Base-by-base conservation (phyloP, 106 monocot species). In the Dendrobium huoshanense region DNA sequence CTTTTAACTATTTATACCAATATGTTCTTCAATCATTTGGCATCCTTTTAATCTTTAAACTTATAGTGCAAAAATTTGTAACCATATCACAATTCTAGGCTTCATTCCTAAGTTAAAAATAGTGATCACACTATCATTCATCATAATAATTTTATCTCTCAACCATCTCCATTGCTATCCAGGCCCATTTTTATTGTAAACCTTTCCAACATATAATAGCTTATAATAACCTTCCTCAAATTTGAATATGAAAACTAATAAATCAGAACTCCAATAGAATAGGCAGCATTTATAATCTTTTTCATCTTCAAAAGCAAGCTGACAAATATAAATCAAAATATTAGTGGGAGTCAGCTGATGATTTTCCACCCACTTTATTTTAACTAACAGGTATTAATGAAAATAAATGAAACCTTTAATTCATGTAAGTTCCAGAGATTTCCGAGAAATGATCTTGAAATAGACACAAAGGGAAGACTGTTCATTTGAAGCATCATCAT, bases 401-500 rank as follows among this genome's bases (percentile, higher is more conserved):
- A 41, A 22, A 9, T 25, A 25, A 75, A 75, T 44, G 9, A 72
- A 89, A 96, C 96, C 94, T 83, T 84, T 74, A 94, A 83, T 18
- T 84, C 85, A 76, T 83, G 80, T 68, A 92, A 78, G 77, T 76
- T 87, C 89, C 92, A 98, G 15, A 81, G 13, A 54, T 88, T 82
- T 47, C 77, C 41, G 79, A 72, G 27, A 33, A 44, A 33, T 42
- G 37, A 75, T 80, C 49, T 83, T 84, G 92, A 80, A 75, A 97
- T 67, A 83, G 90, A 48, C 31, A 77, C 18, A 79, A 95, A 98
- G 58, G 88, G 81, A 78, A 91, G 85, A 76, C 81, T 84, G 73
- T 65, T 82, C 64, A 78, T 81, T 79, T 88, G 86, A 55, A 98
- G 24, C 94, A 98, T 88, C 86, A 91, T 91, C 88, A 98, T 92